Evolutionary conservation across 768 basidiomycete species (phyloP), one percentile per base, ranked within the genome.

Genomic region (Russula dissimulans): DNA sequence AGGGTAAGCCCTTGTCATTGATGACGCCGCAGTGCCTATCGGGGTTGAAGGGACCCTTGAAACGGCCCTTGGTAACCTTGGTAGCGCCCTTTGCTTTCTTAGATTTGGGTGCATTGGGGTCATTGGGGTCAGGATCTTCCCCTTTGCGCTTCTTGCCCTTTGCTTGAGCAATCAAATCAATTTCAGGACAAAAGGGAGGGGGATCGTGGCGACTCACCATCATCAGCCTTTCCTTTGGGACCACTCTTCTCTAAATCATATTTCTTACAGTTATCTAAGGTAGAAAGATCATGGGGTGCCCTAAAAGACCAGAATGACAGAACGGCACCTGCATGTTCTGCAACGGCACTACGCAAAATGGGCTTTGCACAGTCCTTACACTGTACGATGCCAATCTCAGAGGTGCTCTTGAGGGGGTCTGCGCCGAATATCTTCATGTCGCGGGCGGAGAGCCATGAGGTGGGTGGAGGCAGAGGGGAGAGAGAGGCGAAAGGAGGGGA

Each of bases 21-120:
- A 97, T 95, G 41, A 98, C 95, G 53, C 95, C 94, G 67, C 95
- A 98, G 65, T 97, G 94, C 57, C 82, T 85, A 75, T 97, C 91
- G 64, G 85, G 84, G 73, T 97, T 88, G 52, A 95, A 83, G 4
- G 94, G 93, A 1, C 91, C 90, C 67, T 91, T 91, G 61, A 81
- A 73, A 47, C 89, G 84, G 17, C 88, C 86, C 71, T 90, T 91
- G 18, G 83, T 89, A 53, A 87, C 77, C 71, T 89, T 88, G 34
- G 86, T 71, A 4, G 79, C 73, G 0, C 83, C 77, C 67, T 86
- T 88, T 72, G 65, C 65, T 75, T 92, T 91, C 76, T 94, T 92
- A 73, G 87, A 87, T 59, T 83, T 82, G 6, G 86, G 85, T 41
- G 78, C 78, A 22, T 76, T 76, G 3, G 81, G 79, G 61, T 89